phyloP scores from a whole-genome alignment of 441 rosid species.

The Bruguiera hainesii region DNA sequence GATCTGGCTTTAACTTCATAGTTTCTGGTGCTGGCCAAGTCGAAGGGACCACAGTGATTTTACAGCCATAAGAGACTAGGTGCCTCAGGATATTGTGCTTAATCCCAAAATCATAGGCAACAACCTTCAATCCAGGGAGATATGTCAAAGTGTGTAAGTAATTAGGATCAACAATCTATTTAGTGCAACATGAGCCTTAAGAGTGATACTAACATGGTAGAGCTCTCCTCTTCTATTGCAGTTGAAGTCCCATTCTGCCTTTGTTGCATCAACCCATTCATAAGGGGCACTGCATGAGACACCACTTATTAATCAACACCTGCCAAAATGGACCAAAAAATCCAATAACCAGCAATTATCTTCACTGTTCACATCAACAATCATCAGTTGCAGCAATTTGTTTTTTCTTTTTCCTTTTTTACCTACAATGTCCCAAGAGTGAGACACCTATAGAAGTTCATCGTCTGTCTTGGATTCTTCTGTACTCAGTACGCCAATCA shows the following conservation, averaged over 20 bases:
- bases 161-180: slow-evolving; percentile 12
- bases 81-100: slow-evolving; percentile 89
- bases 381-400: slow-evolving; percentile 10
- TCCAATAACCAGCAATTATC: neutral
- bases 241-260: slow-evolving; percentile 75
- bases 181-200: neutral
- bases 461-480: slow-evolving; percentile 65
- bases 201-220: slow-evolving; percentile 49
- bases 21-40: slow-evolving; percentile 78
- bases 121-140: slow-evolving; percentile 44
- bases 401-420: slow-evolving; percentile 9
- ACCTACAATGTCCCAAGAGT: slow-evolving; percentile 88
- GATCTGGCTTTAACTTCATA: slow-evolving; percentile 76
- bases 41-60: slow-evolving; percentile 85
- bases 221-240: slow-evolving; percentile 36
- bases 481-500: slow-evolving; percentile 81
- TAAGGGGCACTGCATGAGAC: slow-evolving; percentile 73
- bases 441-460: slow-evolving; percentile 74
- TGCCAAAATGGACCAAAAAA: slow-evolving; percentile 28
- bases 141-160: slow-evolving; percentile 18
- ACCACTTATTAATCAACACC: slow-evolving; percentile 86
- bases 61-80: slow-evolving; percentile 80
- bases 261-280: slow-evolving; percentile 72
- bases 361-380: neutral
- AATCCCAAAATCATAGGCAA: slow-evolving; percentile 90